These are phyloP conservation scores for Podaxis mareebaensis DNA, from an alignment of 768 basidiomycete species.

Conservation along the genomic window DNA sequence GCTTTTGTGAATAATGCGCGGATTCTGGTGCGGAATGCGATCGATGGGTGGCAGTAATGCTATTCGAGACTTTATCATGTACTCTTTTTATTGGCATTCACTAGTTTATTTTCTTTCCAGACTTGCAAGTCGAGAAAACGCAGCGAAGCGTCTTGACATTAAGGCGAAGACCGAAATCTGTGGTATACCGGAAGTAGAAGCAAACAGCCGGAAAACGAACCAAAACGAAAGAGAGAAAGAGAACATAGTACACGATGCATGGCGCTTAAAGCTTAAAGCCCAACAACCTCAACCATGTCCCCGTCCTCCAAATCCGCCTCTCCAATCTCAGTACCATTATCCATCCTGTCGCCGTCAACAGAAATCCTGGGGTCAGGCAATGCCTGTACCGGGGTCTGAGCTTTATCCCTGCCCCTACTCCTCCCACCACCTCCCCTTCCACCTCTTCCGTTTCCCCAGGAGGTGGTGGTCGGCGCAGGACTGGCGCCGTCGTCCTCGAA, in stretches of 20 bases:
- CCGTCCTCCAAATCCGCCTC: conserved; percentile 77
- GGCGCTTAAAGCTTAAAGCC: conserved; percentile 35
- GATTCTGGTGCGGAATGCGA: conserved; percentile 76
- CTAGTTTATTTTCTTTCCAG: not conserved
- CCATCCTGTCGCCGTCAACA: conserved; percentile 74
- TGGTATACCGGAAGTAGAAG: not conserved
- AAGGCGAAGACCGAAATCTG: not conserved
- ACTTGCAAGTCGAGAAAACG: not conserved
- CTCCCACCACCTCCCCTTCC: conserved; percentile 11
- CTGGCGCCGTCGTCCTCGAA: conserved; percentile 25
- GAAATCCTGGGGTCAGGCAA: conserved; percentile 48
- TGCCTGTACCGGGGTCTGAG: conserved; percentile 20
- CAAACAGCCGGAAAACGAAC: not conserved
- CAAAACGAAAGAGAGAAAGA: not conserved
- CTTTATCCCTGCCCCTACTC: conserved; percentile 29
- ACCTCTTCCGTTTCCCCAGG: conserved; percentile 19
- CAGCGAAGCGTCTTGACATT: not conserved
- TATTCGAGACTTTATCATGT: not conserved
- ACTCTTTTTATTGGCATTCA: not conserved
- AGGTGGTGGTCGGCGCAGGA: conserved; percentile 19
- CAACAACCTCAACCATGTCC: conserved; percentile 75
- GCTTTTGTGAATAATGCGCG: conserved; percentile 93
- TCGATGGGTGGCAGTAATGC: conserved; percentile 26
- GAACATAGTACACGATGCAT: not conserved
- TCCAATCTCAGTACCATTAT: conserved; percentile 58